Base-by-base conservation (phyloP, 441 rosid genomes). In the Populus trichocarpa region DNA sequence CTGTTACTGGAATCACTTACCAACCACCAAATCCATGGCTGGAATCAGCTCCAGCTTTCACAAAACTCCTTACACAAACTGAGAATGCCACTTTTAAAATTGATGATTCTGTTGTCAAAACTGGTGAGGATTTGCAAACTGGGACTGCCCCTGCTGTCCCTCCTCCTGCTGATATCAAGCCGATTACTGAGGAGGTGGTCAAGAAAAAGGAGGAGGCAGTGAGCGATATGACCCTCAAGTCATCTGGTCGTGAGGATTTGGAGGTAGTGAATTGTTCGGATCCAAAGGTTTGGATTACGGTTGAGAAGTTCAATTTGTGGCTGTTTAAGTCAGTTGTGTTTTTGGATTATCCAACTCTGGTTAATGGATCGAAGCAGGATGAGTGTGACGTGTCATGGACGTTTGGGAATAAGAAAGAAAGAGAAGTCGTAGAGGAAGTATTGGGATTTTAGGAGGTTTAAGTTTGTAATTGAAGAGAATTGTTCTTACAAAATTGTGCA, bases 21-120 rank as follows among this genome's bases (percentile, higher is more conserved):
- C 97, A 94, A 76, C 99, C 99, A 14, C 98, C 95, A 77, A 98
- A 96, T 90, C 97, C 97, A 79, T 94, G 97, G 98, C 92, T 96
- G 63, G 93, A 96, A 78, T 91, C 98, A 5, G 97, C 99, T 79
- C 97, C 98, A 2, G 93, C 94, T n/a, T 82, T 94, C 8, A 87
- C 96, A 26, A 88, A 88, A 36, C 89, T 96, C 85, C 86, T 92
- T 78, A 89, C 98, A 20, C 81, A 78, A 78, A 85, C 76, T 70
- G 93, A 92, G 74, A 92, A 94, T 75, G 97, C 97, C 72, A 92
- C 98, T 75, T 94, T 96, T 80, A 85, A 89, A 80, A 86, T 79
- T 77, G 98, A 96, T 80, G 81, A 84, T 35, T 92, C 97, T 0
- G 81, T 89, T 20, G 83, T 92, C 82, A 89, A 85, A 53, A 94